These are phyloP conservation scores for Ambispora gerdemannii DNA, from an alignment of 192 early-diverging fungal genomes.

Conservation along the genomic window DNA sequence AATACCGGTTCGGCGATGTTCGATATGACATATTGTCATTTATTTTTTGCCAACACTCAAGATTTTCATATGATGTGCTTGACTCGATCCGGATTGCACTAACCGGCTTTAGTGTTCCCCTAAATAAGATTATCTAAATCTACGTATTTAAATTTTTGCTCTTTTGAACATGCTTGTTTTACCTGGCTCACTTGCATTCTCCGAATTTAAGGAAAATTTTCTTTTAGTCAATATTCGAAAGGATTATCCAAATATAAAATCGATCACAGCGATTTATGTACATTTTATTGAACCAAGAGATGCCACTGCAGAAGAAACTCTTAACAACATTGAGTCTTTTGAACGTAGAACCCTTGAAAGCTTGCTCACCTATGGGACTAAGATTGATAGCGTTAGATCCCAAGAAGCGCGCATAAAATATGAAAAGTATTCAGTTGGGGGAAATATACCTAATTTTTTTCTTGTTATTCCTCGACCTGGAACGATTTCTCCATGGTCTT, in stretches of 20 bases:
- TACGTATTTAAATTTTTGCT: no score
- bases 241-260: conserved; percentile 45
- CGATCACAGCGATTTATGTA: conserved; percentile 64
- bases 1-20: no score
- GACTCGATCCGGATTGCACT: no score
- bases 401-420: conserved; percentile 32
- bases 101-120: no score
- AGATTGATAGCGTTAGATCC: conserved; percentile 32
- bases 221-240: conserved; percentile 61
- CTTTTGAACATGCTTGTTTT: conserved; percentile 76
- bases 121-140: no score
- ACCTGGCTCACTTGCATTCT: conserved; percentile 79
- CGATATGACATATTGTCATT: no score
- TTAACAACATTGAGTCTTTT: conserved; percentile 41
- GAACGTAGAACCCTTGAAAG: conserved; percentile 43
- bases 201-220: conserved; percentile 64
- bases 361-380: conserved; percentile 49
- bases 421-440: not conserved
- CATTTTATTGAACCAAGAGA: conserved; percentile 70
- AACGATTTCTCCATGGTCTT: conserved; percentile 99
- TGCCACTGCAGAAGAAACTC: conserved; percentile 33
- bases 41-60: no score
- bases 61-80: no score
- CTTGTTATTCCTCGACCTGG: conserved; percentile 87
- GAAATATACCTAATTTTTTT: conserved; percentile 46